Percentiles rank a stretch among this genome's conserved stretches.
Conservation (phyloP, 176 grass and related monocot species). For the Secale cereale region DNA sequence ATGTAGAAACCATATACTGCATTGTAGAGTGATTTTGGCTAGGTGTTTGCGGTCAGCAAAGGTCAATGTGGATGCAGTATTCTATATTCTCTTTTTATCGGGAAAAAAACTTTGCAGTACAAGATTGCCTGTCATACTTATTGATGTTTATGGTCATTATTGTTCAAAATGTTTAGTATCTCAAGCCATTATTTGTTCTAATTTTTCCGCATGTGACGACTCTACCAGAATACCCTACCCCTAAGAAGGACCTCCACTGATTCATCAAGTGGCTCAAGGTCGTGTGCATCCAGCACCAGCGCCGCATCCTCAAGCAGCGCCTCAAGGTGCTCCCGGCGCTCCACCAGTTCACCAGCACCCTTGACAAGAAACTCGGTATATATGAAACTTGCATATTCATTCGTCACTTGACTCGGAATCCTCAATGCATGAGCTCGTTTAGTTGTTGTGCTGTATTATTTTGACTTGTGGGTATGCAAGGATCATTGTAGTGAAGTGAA, state of each 20-base stretch:
- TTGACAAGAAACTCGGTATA: slow-evolving; percentile 86
- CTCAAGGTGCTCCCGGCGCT: slow-evolving; percentile 80
- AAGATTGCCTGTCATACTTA: too few species aligned
- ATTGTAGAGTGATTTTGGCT: not conserved
- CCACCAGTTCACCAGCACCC: slow-evolving; percentile 90
- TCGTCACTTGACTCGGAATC: not conserved
- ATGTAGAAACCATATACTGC: not conserved
- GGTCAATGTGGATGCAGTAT: not conserved
- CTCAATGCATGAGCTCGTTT: not conserved
- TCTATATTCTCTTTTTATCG: not conserved
- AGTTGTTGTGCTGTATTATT: not conserved
- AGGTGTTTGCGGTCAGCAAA: not conserved
- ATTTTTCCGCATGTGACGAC: slow-evolving; percentile 58
- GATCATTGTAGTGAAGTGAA: too few species aligned
- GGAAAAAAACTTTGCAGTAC: not conserved
- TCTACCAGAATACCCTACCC: slow-evolving; percentile 61
- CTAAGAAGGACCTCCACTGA: too few species aligned
- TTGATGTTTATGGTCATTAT: slow-evolving; percentile 7
- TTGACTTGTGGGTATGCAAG: not conserved
- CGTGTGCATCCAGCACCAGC: too few species aligned
- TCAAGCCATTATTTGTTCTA: not conserved
- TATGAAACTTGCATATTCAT: too few species aligned
- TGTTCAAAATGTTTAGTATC: not conserved
- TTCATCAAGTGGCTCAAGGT: too few species aligned
- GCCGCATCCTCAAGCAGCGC: slow-evolving; percentile 88